Conservation (phyloP, 2,329 filamentous ascomycete genomes). For the Stylonectria norvegica region DNA sequence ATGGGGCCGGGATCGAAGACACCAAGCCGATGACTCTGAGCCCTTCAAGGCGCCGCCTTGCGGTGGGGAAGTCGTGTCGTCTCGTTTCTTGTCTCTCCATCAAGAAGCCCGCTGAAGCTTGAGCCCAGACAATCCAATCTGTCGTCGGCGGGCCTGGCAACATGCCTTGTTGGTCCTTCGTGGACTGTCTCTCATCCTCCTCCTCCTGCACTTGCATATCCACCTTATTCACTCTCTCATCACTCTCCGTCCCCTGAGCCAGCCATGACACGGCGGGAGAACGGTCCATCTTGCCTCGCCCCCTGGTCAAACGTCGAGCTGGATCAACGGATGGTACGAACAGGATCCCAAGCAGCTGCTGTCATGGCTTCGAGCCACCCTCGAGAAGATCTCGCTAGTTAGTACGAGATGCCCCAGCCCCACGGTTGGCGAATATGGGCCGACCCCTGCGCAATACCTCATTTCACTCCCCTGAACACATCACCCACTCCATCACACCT, state of each 20-base stretch:
- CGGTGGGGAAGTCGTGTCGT: conserved; percentile 10
- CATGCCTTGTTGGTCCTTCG: neutral
- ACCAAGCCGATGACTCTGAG: conserved; percentile 7
- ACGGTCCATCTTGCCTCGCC: too few relatives aligned
- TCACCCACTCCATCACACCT: conserved; percentile 29
- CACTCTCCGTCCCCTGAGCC: too few relatives aligned
- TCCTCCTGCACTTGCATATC: too few relatives aligned
- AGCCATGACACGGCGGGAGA: too few relatives aligned
- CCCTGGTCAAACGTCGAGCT: too few relatives aligned
- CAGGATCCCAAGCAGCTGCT: too few relatives aligned
- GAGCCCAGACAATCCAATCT: conserved; percentile 7
- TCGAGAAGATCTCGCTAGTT: too few relatives aligned
- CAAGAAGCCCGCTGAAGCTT: neutral
- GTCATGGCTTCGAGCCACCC: too few relatives aligned
- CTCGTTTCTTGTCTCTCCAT: neutral
- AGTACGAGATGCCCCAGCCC: conserved; percentile 25
- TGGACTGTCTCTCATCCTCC: neutral
- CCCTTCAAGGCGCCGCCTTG: conserved; percentile 8
- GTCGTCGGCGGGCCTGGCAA: conserved; percentile 3
- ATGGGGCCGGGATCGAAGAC: conserved; percentile 4
- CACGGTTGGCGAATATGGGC: conserved; percentile 25
- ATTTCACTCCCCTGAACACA: conserved; percentile 29
- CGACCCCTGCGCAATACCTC: conserved; percentile 20
- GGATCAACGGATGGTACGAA: too few relatives aligned
- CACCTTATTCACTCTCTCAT: too few relatives aligned